These are phyloP conservation scores for Tubosaeta brunneosetosa DNA, from an alignment of 768 basidiomycete species.

Conservation along the genomic window DNA sequence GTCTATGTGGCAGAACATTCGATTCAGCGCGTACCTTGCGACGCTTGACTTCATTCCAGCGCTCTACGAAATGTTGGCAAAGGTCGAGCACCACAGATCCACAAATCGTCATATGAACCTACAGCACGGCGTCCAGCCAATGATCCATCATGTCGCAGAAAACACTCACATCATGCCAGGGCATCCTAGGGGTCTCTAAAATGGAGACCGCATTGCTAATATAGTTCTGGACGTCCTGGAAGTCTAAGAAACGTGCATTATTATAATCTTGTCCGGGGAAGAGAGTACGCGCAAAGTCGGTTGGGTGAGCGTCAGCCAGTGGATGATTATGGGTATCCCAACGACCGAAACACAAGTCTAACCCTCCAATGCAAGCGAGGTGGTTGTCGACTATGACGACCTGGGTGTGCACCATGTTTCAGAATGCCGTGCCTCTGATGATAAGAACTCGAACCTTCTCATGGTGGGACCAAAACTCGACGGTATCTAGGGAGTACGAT, in stretches of 20 bases:
- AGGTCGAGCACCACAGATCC: conserved; percentile 87
- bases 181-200: conserved; percentile 73
- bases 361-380: conserved; percentile 82
- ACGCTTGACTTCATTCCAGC: conserved; percentile 88
- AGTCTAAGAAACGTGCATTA: conserved; percentile 82
- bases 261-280: conserved; percentile 96
- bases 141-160: neutral
- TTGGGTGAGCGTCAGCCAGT: conserved; percentile 88
- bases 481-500: conserved; percentile 44
- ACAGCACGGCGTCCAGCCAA: conserved; percentile 2
- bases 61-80: conserved; percentile 87
- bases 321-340: conserved; percentile 95
- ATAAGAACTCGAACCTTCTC: conserved; percentile 52
- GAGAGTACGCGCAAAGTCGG: conserved; percentile 71
- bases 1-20: neutral
- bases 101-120: conserved; percentile 81
- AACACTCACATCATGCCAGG: conserved; percentile 87
- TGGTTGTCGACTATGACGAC: conserved; percentile 87
- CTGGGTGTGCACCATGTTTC: conserved; percentile 15
- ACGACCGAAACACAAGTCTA: conserved; percentile 94
- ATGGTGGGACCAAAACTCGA: conserved; percentile 90
- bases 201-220: conserved; percentile 65
- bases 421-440: neutral
- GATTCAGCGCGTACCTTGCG: conserved; percentile 50
- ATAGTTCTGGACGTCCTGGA: conserved; percentile 76